phyloP scores from a whole-genome alignment of 2,329 filamentous ascomycete species.

The Cercospora zeae-maydis region DNA sequence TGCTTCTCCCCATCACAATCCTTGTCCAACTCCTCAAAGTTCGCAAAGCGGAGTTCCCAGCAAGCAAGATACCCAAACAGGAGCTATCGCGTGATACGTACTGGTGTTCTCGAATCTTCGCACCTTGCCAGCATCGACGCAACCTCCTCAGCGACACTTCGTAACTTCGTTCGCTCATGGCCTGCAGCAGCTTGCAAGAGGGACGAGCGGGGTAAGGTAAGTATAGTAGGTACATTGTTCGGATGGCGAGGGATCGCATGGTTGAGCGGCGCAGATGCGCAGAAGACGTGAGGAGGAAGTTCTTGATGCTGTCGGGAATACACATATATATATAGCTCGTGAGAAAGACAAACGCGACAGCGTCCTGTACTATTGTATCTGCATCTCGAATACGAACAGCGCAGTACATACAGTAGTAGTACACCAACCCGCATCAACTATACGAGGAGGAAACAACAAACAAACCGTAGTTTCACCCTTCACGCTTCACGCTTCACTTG shows the following conservation, averaged over 20 bases:
- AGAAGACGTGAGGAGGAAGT: too few species aligned
- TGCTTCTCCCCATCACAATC: not conserved
- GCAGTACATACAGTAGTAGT: too few species aligned
- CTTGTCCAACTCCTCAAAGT: not conserved
- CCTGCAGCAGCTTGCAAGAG: not conserved
- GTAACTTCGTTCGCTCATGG: not conserved
- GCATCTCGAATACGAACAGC: too few species aligned
- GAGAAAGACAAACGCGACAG: not conserved
- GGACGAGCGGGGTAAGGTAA: not conserved
- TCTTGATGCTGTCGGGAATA: not conserved
- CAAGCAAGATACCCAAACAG: not conserved
- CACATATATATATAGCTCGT: not conserved
- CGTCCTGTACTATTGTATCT: too few species aligned
- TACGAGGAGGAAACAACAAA: too few species aligned
- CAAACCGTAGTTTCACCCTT: too few species aligned
- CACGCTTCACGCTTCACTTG: too few species aligned
- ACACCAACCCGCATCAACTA: too few species aligned
- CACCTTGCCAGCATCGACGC: not conserved
- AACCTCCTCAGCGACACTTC: not conserved
- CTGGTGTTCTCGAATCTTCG: not conserved
- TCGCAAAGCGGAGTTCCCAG: not conserved
- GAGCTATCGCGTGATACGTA: not conserved
- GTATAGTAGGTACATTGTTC: too few species aligned
- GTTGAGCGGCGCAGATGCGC: not conserved
- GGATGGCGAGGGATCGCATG: not conserved